Base-by-base conservation (phyloP, 495 filamentous ascomycete genomes). In the Aspergillus affinis region DNA sequence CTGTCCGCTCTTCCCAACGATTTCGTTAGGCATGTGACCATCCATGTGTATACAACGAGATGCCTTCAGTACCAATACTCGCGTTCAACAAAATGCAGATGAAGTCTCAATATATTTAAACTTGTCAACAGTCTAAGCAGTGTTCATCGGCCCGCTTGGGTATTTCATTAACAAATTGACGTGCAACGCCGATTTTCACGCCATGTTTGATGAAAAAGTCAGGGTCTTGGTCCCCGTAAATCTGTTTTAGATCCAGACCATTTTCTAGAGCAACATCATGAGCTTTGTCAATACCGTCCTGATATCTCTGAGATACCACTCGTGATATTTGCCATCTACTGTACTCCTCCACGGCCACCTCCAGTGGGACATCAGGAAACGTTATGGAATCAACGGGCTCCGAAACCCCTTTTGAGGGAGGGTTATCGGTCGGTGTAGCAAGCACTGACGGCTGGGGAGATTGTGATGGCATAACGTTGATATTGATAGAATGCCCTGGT, bases 161-260 rank as follows among this genome's bases (percentile, higher is more conserved):
- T 18, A 50, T 50, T 21, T 50, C 48, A 3, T 21, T 50, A 20
- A 50, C 48, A 21, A 50, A 50, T 2, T 53, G 59, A 20, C 67
- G 65, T 13, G 69, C 69, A 48, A 64, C 64, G 51, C 67, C 69
- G 45, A 65, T 52, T 52, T 51, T 51, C 30, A 72, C 62, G 26
- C 67, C 66, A 3, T 69, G 57, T n/a, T 65, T 58, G 17, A 67
- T 58, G 17, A 74, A 72, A 50, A 70, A 74, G 44, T 44, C 56
- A 1, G 61, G 59, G 51, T 74, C 59, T 44, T 65, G 60, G 56
- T 72, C 66, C 45, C 65, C 17, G 41, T 66, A 18, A 18, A 74
- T 68, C 60, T 67, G 62, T 19, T 41, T 57, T 30, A 72, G 67
- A 55, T n/a, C n/a, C n/a, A n/a, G n/a, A n/a, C n/a, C n/a, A n/a